Evolutionary conservation across 495 filamentous ascomycete species (phyloP).

Genomic region (Daldinia loculata): DNA sequence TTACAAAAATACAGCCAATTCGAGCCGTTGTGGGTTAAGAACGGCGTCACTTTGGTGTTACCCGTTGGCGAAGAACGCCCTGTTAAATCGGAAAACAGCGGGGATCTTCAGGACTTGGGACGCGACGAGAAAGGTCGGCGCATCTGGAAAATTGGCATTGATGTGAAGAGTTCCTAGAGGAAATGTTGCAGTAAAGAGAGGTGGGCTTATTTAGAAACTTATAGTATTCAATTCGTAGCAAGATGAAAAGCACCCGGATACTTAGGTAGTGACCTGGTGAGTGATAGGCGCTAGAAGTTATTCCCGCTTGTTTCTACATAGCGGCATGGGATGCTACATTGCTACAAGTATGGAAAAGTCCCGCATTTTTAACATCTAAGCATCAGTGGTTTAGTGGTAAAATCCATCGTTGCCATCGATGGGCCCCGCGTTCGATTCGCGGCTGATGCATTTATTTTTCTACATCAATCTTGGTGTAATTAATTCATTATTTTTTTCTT

Average conservation of each 20-base stretch:
- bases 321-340: background rate
- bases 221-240: background rate
- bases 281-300: background rate
- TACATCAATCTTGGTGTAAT: background rate
- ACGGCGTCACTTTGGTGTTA: constrained; percentile 61
- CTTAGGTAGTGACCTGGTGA: no score
- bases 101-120: constrained; percentile 28
- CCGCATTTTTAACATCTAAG: background rate
- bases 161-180: constrained; percentile 6
- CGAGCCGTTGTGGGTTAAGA: constrained; percentile 58
- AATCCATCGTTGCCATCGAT: constrained; percentile 65
- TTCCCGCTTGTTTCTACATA: background rate
- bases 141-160: constrained; percentile 36
- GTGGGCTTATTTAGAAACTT: no score
- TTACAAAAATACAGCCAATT: constrained; percentile 52
- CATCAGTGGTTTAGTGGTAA: constrained; percentile 63
- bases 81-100: constrained; percentile 50
- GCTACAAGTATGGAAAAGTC: background rate
- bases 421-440: constrained; percentile 63
- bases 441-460: constrained; percentile 52
- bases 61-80: constrained; percentile 60
- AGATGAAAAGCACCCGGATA: background rate
- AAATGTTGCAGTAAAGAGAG: background rate
- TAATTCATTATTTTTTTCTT: background rate
- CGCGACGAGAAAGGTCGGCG: constrained; percentile 39